Evolutionary conservation across 768 basidiomycete species (phyloP).

Genomic region (Rhodotorula graminis): DNA sequence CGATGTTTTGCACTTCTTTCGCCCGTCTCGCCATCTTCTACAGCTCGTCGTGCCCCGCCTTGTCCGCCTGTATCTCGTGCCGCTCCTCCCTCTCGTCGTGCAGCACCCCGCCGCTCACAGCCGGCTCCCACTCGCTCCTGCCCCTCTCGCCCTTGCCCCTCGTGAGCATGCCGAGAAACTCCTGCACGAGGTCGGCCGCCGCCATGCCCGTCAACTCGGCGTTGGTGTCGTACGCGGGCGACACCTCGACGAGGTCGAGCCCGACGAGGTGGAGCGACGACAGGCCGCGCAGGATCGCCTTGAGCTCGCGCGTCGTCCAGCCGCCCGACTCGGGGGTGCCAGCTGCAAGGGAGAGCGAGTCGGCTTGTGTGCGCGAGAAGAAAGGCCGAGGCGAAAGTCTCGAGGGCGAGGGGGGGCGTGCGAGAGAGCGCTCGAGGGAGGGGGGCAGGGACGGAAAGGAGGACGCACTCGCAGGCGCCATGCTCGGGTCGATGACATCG

Average conservation of each 20-base stretch:
- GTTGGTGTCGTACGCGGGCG: constrained; percentile 53
- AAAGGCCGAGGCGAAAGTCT: no score
- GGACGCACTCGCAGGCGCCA: constrained; percentile 59
- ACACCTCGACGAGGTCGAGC: constrained; percentile 68
- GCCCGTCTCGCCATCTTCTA: neutral
- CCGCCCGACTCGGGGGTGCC: constrained; percentile 81
- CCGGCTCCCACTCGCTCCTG: constrained; percentile 52
- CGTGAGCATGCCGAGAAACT: constrained; percentile 21
- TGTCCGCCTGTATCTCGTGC: neutral
- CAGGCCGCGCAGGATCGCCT: constrained; percentile 72
- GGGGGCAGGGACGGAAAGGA: no score
- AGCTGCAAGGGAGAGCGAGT: constrained; percentile 50
- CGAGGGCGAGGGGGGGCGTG: neutral
- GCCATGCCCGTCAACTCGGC: constrained; percentile 33
- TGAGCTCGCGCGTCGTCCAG: constrained; percentile 76
- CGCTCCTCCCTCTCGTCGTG: constrained; percentile 2
- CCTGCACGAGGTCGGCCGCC: constrained; percentile 33
- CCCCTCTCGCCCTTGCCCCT: constrained; percentile 19
- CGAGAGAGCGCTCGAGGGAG: neutral
- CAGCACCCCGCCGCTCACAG: constrained; percentile 4
- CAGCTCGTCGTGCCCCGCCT: constrained; percentile 23
- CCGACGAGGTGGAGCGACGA: constrained; percentile 74
- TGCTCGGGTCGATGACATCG: constrained; percentile 73
- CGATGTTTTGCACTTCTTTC: no score
- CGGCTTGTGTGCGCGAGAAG: neutral